phyloP scores from a whole-genome alignment of 2,329 filamentous ascomycete species.

The Xylaria digitata region DNA sequence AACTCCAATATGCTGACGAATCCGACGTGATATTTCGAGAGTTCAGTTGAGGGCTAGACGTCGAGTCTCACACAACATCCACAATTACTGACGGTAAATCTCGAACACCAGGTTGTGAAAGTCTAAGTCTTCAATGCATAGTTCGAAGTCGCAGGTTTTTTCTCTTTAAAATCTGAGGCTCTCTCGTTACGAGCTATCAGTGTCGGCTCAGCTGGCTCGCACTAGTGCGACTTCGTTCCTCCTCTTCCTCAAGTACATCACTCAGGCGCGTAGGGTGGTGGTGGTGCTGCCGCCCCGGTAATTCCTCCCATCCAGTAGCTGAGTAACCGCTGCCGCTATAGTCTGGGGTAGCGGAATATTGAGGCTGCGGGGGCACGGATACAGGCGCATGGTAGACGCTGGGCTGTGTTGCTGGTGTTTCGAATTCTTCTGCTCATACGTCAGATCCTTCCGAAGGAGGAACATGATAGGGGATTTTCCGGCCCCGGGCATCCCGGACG shows the following conservation, averaged over 20 bases:
- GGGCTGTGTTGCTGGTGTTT: conserved; percentile 61
- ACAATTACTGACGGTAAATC: background rate
- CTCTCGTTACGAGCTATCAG: conserved; percentile 26
- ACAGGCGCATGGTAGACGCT: conserved; percentile 49
- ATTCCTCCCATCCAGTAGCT: conserved; percentile 76
- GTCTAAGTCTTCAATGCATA: background rate
- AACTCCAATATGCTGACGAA: conserved; percentile 27
- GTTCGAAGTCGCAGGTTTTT: conserved; percentile 8
- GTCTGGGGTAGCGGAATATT: conserved; percentile 62
- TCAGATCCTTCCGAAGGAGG: conserved; percentile 63
- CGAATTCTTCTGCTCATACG: conserved; percentile 67
- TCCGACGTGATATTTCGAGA: conserved; percentile 11
- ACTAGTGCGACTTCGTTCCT: conserved; percentile 81
- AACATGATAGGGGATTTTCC: conserved; percentile 65
- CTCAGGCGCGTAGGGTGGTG: conserved; percentile 90
- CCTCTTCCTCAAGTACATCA: conserved; percentile 87
- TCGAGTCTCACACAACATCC: conserved; percentile 12
- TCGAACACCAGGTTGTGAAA: conserved; percentile 8
- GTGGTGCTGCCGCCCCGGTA: conserved; percentile 86
- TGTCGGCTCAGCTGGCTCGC: conserved; percentile 70
- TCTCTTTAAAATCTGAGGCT: background rate
- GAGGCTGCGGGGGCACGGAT: conserved; percentile 45
- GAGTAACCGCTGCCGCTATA: conserved; percentile 76
- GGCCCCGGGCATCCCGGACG: conserved; percentile 69
- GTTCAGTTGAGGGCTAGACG: conserved; percentile 16